Evolutionary conservation across 2,329 filamentous ascomycete genomes (phyloP).

Genomic region (Sporothrix brasiliensis): DNA sequence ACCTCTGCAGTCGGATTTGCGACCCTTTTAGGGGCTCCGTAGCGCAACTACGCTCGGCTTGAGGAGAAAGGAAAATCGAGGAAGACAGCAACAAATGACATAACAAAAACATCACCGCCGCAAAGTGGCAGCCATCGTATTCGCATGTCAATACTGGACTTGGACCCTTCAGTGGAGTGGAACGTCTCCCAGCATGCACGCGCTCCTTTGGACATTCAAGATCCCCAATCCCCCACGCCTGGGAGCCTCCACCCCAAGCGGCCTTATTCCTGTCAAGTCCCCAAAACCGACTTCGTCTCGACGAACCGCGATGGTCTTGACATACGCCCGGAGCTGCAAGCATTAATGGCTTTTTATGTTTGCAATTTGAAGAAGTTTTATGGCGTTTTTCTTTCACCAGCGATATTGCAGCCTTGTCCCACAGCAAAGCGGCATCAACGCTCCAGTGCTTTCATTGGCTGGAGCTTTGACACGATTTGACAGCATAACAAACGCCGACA

Average conservation of each 20-base stretch:
- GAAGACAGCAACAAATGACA: background rate
- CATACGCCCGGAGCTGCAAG: background rate
- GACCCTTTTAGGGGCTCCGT: background rate
- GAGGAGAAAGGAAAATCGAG: background rate
- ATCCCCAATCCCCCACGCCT: conserved; percentile 1
- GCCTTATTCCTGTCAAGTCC: background rate
- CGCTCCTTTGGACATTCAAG: background rate
- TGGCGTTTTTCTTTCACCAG: background rate
- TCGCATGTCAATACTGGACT: conserved; percentile 12
- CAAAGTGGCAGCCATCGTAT: background rate
- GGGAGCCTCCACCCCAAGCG: background rate
- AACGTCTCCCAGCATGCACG: background rate
- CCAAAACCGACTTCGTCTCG: background rate
- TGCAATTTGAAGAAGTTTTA: background rate
- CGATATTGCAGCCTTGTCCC: background rate
- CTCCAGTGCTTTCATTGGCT: too few species aligned
- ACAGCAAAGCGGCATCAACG: background rate
- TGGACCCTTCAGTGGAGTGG: background rate
- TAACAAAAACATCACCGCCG: background rate
- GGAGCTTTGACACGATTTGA: background rate
- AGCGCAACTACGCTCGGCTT: conserved; percentile 5
- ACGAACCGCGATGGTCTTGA: background rate
- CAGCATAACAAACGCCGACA: background rate
- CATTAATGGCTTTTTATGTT: background rate
- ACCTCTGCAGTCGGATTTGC: conserved; percentile 27